Base-by-base conservation (phyloP, 2,329 filamentous ascomycete genomes). In the Fusarium sp. region DNA sequence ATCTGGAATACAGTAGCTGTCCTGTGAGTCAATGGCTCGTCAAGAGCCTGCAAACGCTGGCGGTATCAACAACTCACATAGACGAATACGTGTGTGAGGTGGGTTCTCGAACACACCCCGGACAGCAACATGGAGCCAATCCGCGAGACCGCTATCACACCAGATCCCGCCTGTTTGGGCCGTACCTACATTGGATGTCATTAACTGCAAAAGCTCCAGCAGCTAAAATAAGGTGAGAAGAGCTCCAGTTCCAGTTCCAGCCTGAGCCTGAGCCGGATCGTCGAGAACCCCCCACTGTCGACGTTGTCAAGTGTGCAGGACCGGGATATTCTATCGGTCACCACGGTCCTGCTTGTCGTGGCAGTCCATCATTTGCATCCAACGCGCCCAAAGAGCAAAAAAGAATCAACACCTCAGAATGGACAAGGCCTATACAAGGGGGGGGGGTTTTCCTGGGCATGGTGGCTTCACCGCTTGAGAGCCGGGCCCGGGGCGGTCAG, bases 81-180 rank as follows among this genome's bases (percentile, higher is more conserved):
- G 42, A 60, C 48, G 55, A 60, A 60, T 60, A 60, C 57, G 55
- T 60, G 36, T 53, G 57, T 60, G 57, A 47, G 36, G 6, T 32
- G n/a, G 8, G n/a, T 19, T 22, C 15, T 34, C 46, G 35, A 36
- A 13, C 24, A 31, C 32, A 12, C 54, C 52, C 38, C 43, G 45
- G 43, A 51, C 55, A 28, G 29, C 19, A 36, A 25, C 39, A 42
- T 44, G 54, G 52, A 35, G 36, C 53, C 41, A 56, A 53, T 34
- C 48, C 58, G 48, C 51, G 54, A 63, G 61, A 65, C 65, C 46
- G 61, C 58, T 50, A 58, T 60, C 58, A 68, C 65, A 69, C 61
- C 61, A 69, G 67, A 66, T 70, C 65, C 68, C 68, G 67, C 56
- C 63, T 49, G 66, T 62, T 64, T 70, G 68, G 68, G 68, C 67